phyloP scores from a whole-genome alignment of 169 alveolate genomes.

The Eimeria maxima region DNA sequence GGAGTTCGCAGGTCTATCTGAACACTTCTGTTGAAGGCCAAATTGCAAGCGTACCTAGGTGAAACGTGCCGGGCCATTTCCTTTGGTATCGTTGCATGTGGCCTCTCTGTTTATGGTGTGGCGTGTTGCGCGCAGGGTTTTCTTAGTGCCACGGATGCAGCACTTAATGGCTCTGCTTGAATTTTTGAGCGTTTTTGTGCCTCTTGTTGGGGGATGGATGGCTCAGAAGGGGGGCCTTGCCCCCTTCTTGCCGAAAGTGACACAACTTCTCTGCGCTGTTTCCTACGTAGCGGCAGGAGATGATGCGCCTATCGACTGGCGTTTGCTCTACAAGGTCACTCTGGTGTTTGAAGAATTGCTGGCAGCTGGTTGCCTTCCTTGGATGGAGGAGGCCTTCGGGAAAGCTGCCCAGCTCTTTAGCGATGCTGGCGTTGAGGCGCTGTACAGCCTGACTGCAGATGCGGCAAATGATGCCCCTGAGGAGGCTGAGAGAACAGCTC shows the following conservation, averaged over 20 bases:
- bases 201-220: neutral
- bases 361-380: conserved; percentile 21
- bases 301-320: conserved; percentile 70
- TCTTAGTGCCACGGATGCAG: conserved; percentile 52
- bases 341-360: conserved; percentile 53
- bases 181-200: conserved; percentile 50
- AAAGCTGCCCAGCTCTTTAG: conserved; percentile 17
- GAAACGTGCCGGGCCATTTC: neutral
- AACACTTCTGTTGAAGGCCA: neutral
- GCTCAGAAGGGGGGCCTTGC: conserved; percentile 2
- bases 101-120: neutral
- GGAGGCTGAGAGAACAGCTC: neutral
- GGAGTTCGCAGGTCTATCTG: neutral
- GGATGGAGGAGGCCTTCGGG: conserved; percentile 51
- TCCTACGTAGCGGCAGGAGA: conserved; percentile 3
- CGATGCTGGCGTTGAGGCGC: neutral
- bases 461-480: neutral
- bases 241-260: conserved; percentile 17
- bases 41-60: neutral
- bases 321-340: conserved; percentile 54
- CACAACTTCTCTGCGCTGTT: conserved; percentile 17
- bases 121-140: conserved; percentile 60
- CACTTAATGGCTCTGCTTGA: conserved; percentile 74
- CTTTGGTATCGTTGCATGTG: neutral
- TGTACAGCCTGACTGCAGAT: neutral